phyloP scores from a whole-genome alignment of 305 asterid species.

The Fraxinus baroniana region DNA sequence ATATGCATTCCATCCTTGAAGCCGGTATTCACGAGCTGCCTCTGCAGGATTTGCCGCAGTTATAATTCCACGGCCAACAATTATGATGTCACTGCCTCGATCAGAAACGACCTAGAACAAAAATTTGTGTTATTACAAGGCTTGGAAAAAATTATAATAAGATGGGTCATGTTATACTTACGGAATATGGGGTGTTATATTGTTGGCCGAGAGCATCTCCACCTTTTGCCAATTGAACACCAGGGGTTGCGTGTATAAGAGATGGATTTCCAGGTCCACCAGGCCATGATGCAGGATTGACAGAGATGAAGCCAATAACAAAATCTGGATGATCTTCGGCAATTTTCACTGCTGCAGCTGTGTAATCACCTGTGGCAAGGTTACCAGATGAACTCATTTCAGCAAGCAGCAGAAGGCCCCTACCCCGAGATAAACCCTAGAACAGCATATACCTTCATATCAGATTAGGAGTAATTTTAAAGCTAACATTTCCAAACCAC shows the following conservation, averaged over 20 bases:
- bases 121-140: neutral
- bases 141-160: neutral
- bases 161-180: conserved; percentile 35
- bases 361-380: conserved; percentile 90
- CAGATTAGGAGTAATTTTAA: conserved; percentile 6
- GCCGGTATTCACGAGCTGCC: conserved; percentile 48
- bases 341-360: conserved; percentile 92
- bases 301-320: conserved; percentile 94
- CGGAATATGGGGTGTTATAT: conserved; percentile 87
- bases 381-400: conserved; percentile 98
- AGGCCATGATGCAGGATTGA: conserved; percentile 93
- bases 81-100: conserved; percentile 52
- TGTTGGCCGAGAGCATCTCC: conserved; percentile 97
- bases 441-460: conserved; percentile 23
- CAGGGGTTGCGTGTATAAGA: conserved; percentile 93
- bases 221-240: conserved; percentile 91
- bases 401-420: conserved; percentile 85
- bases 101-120: conserved; percentile 44
- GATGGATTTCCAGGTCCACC: conserved; percentile 76
- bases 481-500: conserved; percentile 5
- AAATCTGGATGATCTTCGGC: conserved; percentile 94
- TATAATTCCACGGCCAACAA: conserved; percentile 58
- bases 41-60: conserved; percentile 45
- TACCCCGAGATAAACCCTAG: conserved; percentile 81
- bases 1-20: conserved; percentile 57